phyloP scores from a whole-genome alignment of 169 alveolate species.

The Pseudocohnilembus persalinus region DNA sequence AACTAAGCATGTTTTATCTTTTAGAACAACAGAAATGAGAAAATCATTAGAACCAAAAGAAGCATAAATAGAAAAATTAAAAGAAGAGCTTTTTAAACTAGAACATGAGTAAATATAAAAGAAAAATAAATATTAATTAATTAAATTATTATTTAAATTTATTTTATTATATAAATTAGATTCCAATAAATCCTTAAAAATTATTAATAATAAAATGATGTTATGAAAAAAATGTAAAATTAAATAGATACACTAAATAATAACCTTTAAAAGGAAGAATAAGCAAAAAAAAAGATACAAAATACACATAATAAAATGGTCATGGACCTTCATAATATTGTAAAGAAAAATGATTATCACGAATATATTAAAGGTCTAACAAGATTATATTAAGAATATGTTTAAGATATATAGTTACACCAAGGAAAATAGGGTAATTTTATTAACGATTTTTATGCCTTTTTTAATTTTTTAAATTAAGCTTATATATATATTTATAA shows the following conservation, averaged over 20 bases:
- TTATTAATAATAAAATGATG: conserved; percentile 47
- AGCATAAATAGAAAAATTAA: conserved; percentile 36
- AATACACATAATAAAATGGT: conserved; percentile 54
- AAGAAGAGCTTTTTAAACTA: conserved; percentile 48
- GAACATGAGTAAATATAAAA: conserved; percentile 53
- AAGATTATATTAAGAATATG: conserved; percentile 65
- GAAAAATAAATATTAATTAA: too few species aligned
- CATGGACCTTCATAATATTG: conserved; percentile 60
- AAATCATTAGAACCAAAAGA: conserved; percentile 46
- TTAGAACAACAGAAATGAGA: conserved; percentile 51
- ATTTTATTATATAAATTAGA: background rate
- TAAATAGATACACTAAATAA: conserved; percentile 48
- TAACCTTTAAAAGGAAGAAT: conserved; percentile 47
- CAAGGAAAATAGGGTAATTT: conserved; percentile 47
- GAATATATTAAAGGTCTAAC: conserved; percentile 63
- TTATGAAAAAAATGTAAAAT: conserved; percentile 54
- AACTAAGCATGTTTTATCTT: conserved; percentile 73
- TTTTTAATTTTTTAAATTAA: too few species aligned
- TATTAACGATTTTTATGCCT: too few species aligned
- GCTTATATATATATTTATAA: background rate
- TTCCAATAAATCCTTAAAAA: conserved; percentile 54
- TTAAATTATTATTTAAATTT: too few species aligned
- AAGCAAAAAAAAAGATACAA: conserved; percentile 53
- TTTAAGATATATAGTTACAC: conserved; percentile 59
- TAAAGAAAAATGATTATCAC: conserved; percentile 52